Conservation (phyloP, 140 eudicot species). For the Stevia rebaudiana region DNA sequence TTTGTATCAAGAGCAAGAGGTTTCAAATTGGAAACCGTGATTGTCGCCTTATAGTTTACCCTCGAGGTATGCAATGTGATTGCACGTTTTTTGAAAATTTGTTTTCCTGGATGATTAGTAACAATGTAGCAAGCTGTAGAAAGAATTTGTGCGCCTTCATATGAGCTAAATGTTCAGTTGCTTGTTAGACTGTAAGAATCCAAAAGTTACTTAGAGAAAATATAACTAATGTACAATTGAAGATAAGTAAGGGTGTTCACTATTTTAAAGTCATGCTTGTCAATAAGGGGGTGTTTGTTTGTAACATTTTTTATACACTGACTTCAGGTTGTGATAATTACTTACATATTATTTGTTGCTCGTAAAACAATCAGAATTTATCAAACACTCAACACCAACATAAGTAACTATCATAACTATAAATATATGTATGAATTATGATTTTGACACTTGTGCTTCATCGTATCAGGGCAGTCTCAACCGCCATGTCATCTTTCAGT, state of each 20-base stretch:
- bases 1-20: conserved; percentile 97
- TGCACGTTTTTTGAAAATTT: conserved; percentile 9
- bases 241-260: too few species aligned
- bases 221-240: conserved; percentile 11
- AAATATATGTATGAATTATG: conserved; percentile 20
- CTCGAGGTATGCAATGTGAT: conserved; percentile 65
- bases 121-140: conserved; percentile 15
- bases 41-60: conserved; percentile 95
- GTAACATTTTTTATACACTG: too few species aligned
- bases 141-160: conserved; percentile 2
- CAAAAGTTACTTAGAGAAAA: background rate
- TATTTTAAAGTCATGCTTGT: too few species aligned
- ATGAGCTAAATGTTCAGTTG: background rate
- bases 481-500: conserved; percentile 99
- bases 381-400: too few species aligned
- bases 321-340: background rate
- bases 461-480: conserved; percentile 99
- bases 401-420: too few species aligned
- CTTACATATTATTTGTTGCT: background rate
- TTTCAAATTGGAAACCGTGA: conserved; percentile 96
- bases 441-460: conserved; percentile 38
- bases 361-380: too few species aligned
- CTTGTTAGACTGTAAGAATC: conserved; percentile 1
- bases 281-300: too few species aligned
- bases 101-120: conserved; percentile 1